Percentiles rank a stretch among this genome's conserved stretches.
Evolutionary conservation across 371 early-diverging fungal species (phyloP).

Genomic region (Nematocida major): DNA sequence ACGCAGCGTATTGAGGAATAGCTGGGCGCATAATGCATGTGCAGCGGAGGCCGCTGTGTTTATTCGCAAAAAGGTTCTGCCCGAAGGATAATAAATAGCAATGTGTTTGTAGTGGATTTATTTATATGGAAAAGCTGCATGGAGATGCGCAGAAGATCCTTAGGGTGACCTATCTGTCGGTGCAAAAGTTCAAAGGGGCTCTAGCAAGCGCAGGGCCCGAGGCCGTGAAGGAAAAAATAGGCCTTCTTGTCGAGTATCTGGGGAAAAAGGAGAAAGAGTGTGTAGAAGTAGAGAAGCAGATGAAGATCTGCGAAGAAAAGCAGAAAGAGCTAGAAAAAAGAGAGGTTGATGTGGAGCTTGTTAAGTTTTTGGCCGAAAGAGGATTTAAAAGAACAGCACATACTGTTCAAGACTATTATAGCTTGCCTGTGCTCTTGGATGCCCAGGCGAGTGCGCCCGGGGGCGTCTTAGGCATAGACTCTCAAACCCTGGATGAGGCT

Average conservation of each 20-base stretch:
- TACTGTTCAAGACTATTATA: not conserved
- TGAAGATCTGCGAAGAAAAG: not conserved
- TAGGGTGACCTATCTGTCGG: conserved; percentile 29
- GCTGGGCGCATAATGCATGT: not conserved
- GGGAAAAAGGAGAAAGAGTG: conserved; percentile 34
- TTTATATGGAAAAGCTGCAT: not conserved
- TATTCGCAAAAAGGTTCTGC: not conserved
- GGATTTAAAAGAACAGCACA: conserved; percentile 6
- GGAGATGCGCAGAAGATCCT: not conserved
- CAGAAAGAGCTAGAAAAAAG: conserved; percentile 22
- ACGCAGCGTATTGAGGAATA: not conserved
- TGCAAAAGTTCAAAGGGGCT: conserved; percentile 4
- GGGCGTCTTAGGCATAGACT: no score
- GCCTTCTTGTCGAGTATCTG: conserved; percentile 8
- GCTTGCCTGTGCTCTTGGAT: not conserved
- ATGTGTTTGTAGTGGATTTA: not conserved
- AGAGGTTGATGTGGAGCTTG: conserved; percentile 2
- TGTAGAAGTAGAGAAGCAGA: not conserved
- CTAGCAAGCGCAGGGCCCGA: not conserved
- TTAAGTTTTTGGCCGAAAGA: conserved; percentile 22
- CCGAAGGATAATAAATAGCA: not conserved
- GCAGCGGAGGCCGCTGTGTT: not conserved
- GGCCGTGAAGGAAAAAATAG: conserved; percentile 2
- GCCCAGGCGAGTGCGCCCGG: not conserved
- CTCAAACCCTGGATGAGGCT: no score